phyloP scores from a whole-genome alignment of 257 asterid genomes.

The Penstemon eatonii region DNA sequence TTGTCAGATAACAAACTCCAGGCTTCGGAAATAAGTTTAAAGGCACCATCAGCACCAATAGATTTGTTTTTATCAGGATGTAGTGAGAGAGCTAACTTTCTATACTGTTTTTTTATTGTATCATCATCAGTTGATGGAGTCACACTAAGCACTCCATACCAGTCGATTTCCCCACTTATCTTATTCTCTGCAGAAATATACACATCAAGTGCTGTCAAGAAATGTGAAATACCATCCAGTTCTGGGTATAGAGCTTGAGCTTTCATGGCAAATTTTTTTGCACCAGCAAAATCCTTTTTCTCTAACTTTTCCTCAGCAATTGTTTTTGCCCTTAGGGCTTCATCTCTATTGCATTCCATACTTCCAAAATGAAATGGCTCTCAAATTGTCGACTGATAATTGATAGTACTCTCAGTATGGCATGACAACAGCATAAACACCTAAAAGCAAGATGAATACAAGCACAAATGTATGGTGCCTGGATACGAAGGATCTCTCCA shows the following conservation, averaged over 20 bases:
- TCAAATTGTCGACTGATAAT: constrained; percentile 16
- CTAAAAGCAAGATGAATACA: constrained; percentile 16
- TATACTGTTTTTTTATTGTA: constrained; percentile 57
- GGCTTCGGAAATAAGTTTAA: constrained; percentile 68
- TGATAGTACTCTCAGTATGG: constrained; percentile 22
- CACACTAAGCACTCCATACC: constrained; percentile 75
- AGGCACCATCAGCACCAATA: constrained; percentile 73
- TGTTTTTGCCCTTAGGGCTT: constrained; percentile 60
- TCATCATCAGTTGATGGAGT: constrained; percentile 65
- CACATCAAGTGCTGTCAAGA: constrained; percentile 59
- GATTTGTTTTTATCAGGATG: constrained; percentile 82
- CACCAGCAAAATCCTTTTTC: constrained; percentile 56
- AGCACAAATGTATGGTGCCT: constrained; percentile 9
- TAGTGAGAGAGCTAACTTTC: constrained; percentile 68
- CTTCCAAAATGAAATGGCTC: constrained; percentile 27
- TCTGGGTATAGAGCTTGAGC: constrained; percentile 62
- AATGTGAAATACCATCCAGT: constrained; percentile 59
- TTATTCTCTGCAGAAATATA: constrained; percentile 66
- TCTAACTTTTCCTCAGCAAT: constrained; percentile 64
- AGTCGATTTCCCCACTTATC: constrained; percentile 61
- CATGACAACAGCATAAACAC: constrained; percentile 26
- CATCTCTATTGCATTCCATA: constrained; percentile 88
- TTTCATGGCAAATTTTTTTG: constrained; percentile 63
- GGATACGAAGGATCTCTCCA: constrained; percentile 14
- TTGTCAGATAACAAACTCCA: constrained; percentile 73